Percentiles rank a stretch among this genome's conserved stretches.
These are phyloP conservation scores for Pleurotus salmoneostramineus DNA, from an alignment of 768 basidiomycete genomes.

Conservation along the genomic window DNA sequence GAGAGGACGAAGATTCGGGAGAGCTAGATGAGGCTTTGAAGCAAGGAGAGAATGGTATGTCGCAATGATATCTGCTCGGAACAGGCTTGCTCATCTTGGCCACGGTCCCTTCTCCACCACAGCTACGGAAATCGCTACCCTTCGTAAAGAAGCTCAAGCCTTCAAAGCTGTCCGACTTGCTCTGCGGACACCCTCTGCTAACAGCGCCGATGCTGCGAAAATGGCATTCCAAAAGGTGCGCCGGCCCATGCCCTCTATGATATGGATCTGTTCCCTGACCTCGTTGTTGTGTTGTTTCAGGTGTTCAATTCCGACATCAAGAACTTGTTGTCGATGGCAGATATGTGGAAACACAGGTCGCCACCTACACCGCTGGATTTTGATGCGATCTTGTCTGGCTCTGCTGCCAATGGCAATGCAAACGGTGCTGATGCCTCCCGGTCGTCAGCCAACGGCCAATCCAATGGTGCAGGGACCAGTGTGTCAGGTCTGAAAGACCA, in stretches of 20 bases:
- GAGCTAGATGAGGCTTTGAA: conserved; percentile 93
- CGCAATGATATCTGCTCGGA: neutral
- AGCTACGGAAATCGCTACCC: conserved; percentile 88
- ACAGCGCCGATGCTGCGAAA: conserved; percentile 49
- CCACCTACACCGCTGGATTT: conserved; percentile 84
- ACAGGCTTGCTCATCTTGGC: neutral
- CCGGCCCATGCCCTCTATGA: neutral
- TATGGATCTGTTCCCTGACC: neutral
- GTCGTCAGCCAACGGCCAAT: conserved; percentile 9
- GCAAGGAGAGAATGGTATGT: conserved; percentile 87
- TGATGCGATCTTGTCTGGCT: conserved; percentile 63
- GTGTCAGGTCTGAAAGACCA: conserved; percentile 72
- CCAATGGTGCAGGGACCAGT: neutral
- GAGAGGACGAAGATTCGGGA: conserved; percentile 82
- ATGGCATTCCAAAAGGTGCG: conserved; percentile 81
- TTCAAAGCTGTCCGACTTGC: conserved; percentile 79
- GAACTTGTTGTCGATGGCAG: conserved; percentile 87
- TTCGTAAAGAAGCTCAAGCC: conserved; percentile 86
- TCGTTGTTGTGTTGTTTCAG: conserved; percentile 32
- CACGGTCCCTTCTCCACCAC: neutral
- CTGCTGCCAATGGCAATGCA: conserved; percentile 36
- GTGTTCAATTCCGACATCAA: conserved; percentile 87
- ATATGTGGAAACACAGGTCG: conserved; percentile 95
- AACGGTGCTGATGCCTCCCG: conserved; percentile 15
- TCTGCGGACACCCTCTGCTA: conserved; percentile 40